Base-by-base conservation (phyloP, 1,139 yeast genomes). In the Schizosaccharomyces versatilis region DNA sequence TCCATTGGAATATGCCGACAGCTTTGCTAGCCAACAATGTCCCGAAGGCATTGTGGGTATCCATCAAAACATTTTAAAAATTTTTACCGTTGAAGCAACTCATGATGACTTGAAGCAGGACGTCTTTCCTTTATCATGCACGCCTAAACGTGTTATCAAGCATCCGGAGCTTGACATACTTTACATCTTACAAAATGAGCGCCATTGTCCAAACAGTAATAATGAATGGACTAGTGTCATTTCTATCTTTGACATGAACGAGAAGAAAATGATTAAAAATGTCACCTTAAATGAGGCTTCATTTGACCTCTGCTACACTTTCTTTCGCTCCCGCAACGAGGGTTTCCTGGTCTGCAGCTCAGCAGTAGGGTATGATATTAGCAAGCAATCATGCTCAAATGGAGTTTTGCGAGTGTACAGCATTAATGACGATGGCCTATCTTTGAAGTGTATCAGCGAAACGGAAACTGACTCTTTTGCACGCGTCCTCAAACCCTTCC, bases 1-100 rank as follows among this genome's bases (percentile, higher is more conserved):
- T 55, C 54, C 66, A 7, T 62, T 72, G 42, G 67, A 67, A 12
- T 61, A 61, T 56, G 75, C 80, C 0, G 68, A 78, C 1, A 69
- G 79, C 0, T 79, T 84, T 62, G 69, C 72, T 17, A 79, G 84
- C 49, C 82, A 76, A 57, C 93, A 81, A 58, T 78, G 75, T 55
- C 78, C 66, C 62, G 74, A 61, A 67, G 88, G 71, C 5, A 69
- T 81, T 10, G 80, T 84, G 36, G 86, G 84, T 0, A 71, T 82
- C 10, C 69, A 72, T 44, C 76, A 73, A 3, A 72, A 70, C 53
- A 71, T 70, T 36, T 69, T 84, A 60, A 68, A 74, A 1, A 81
- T 84, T 47, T 76, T 81, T 63, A 75, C 81, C 0, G 65, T 82
- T 19, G 84, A 81, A 56, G 73, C 72, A 53, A 65, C 74, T 3